Percentiles rank a stretch among this genome's conserved stretches.
Evolutionary conservation across 2,329 filamentous ascomycete genomes (phyloP).

Genomic region (Colletotrichum simmondsii): DNA sequence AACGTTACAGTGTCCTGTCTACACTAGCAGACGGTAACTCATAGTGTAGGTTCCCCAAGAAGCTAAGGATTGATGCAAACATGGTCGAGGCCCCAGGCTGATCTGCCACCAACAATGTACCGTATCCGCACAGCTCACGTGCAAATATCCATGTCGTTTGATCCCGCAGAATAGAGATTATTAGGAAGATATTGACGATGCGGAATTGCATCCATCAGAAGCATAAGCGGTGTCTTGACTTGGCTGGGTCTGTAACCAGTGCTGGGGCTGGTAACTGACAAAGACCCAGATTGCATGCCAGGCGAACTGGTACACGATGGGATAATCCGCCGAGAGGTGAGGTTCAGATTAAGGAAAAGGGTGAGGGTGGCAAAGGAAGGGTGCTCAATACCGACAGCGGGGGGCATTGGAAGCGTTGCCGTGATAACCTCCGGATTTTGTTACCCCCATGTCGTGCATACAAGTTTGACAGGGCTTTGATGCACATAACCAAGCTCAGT

Average conservation of each 20-base stretch:
- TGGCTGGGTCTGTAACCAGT: neutral
- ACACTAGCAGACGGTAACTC: too few relatives aligned
- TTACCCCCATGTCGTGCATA: constrained; percentile 31
- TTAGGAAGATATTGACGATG: neutral
- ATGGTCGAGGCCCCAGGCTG: neutral
- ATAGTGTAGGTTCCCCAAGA: neutral
- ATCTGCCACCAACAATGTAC: neutral
- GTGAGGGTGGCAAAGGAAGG: neutral
- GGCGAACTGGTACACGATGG: neutral
- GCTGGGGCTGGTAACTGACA: neutral
- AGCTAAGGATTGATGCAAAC: neutral
- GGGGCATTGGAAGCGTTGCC: neutral
- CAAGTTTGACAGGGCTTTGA: constrained; percentile 9
- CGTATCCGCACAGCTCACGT: neutral
- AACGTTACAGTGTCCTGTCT: neutral
- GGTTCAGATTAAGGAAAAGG: constrained; percentile 19
- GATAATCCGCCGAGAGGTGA: constrained; percentile 20
- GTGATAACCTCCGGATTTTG: constrained; percentile 21
- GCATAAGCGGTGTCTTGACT: neutral
- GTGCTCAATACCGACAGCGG: neutral
- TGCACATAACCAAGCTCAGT: neutral
- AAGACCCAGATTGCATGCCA: neutral
- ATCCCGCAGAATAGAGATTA: neutral
- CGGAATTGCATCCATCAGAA: neutral
- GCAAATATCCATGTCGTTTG: neutral